Percentiles rank a stretch among this genome's conserved stretches.
Evolutionary conservation across 1,139 yeast genomes (phyloP).

Genomic region (Pneumocystis sp.): DNA sequence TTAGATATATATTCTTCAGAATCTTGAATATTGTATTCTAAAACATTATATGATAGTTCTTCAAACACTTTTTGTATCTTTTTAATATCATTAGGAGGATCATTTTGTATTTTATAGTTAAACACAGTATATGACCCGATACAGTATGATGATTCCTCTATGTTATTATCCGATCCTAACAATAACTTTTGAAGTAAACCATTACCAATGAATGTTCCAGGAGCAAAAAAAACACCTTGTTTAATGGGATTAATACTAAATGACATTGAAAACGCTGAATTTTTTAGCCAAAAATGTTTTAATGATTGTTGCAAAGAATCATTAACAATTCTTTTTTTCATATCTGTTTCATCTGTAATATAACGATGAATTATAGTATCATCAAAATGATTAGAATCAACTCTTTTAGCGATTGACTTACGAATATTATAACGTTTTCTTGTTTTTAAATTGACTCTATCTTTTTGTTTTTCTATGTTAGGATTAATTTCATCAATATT

Average conservation of each 20-base stretch:
- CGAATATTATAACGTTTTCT: background rate
- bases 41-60: background rate
- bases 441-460: background rate
- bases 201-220: background rate
- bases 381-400: background rate
- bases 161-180: background rate
- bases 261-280: background rate
- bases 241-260: background rate
- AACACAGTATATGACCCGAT: background rate
- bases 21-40: background rate
- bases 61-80: background rate
- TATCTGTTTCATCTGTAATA: background rate
- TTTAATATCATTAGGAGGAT: background rate
- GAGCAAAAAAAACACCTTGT: background rate
- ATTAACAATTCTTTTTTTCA: background rate
- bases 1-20: background rate
- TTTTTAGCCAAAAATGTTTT: background rate
- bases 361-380: background rate
- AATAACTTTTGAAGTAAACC: background rate
- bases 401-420: background rate
- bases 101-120: background rate
- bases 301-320: background rate
- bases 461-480: background rate
- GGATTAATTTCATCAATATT: background rate
- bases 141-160: background rate